These are phyloP conservation scores for Lactifluus echinatus DNA, from an alignment of 768 basidiomycete genomes.

Conservation along the genomic window DNA sequence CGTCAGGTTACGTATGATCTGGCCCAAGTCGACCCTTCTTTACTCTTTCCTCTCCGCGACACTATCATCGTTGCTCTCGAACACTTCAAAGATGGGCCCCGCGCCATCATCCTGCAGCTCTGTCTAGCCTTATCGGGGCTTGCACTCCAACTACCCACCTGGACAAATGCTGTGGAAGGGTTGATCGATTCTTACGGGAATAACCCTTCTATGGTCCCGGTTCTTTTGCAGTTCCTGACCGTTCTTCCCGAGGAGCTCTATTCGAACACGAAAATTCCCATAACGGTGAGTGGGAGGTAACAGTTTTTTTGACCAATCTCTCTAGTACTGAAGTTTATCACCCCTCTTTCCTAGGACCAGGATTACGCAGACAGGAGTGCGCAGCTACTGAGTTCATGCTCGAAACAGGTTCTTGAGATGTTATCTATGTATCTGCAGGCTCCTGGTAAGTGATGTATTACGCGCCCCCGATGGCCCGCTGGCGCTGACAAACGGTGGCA, in stretches of 20 bases:
- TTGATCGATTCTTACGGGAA: conserved; percentile 83
- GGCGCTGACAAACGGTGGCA: not conserved
- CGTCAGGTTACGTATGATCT: conserved; percentile 92
- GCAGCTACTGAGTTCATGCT: conserved; percentile 57
- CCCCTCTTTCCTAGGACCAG: conserved; percentile 48
- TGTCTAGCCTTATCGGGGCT: conserved; percentile 86
- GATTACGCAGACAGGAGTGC: conserved; percentile 59
- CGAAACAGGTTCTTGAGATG: conserved; percentile 64
- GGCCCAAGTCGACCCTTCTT: conserved; percentile 66
- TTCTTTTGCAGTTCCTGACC: conserved; percentile 82
- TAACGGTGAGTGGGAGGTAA: conserved; percentile 56
- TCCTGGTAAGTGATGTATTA: conserved; percentile 45
- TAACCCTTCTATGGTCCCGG: conserved; percentile 75
- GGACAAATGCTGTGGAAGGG: conserved; percentile 71
- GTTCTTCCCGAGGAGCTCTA: conserved; percentile 84
- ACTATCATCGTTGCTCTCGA: conserved; percentile 74
- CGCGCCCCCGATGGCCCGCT: not conserved
- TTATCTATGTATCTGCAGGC: conserved; percentile 87
- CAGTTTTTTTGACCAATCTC: not conserved
- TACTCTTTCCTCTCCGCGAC: conserved; percentile 75
- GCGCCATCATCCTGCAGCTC: conserved; percentile 79
- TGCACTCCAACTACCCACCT: conserved; percentile 80
- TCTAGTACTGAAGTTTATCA: not conserved
- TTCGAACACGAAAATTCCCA: conserved; percentile 77
- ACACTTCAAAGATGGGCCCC: conserved; percentile 65